Conservation (phyloP, 2,329 filamentous ascomycete species). For the Talaromyces piceae region DNA sequence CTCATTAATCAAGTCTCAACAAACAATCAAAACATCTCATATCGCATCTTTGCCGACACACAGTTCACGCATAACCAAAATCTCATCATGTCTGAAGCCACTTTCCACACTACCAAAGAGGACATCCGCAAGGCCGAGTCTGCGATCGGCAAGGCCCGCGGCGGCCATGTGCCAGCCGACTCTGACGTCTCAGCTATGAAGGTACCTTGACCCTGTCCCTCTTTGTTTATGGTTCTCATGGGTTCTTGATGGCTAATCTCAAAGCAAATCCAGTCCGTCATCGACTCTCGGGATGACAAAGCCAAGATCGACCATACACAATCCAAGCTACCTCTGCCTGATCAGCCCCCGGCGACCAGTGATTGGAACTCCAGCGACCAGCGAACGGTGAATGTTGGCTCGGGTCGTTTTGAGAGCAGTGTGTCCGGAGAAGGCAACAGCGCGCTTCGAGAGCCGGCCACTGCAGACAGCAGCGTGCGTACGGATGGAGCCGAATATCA, state of each 20-base stretch:
- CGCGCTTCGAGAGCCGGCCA: slow-evolving; percentile 54
- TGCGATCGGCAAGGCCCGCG: slow-evolving; percentile 31
- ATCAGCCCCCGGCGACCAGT: slow-evolving; percentile 66
- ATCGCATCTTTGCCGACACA: background rate
- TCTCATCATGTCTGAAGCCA: slow-evolving; percentile 29
- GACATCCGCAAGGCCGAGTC: slow-evolving; percentile 44
- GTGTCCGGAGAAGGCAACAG: slow-evolving; percentile 42
- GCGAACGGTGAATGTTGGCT: slow-evolving; percentile 62
- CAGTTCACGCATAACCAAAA: background rate
- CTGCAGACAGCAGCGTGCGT: slow-evolving; percentile 48
- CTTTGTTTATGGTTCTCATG: no score
- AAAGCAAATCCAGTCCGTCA: slow-evolving; percentile 24
- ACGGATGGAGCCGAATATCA: slow-evolving; percentile 46
- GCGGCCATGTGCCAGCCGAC: slow-evolving; percentile 36
- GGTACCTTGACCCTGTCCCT: slow-evolving; percentile 22
- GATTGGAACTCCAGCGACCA: slow-evolving; percentile 71
- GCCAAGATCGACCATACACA: slow-evolving; percentile 59
- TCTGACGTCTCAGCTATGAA: slow-evolving; percentile 42
- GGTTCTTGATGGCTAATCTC: background rate
- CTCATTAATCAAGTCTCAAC: no score
- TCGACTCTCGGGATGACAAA: slow-evolving; percentile 45
- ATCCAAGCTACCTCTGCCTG: slow-evolving; percentile 70
- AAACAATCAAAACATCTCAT: no score
- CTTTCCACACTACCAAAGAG: slow-evolving; percentile 44
- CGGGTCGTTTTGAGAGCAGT: slow-evolving; percentile 49